Base-by-base conservation (phyloP, 305 asterid genomes). In the Solanum hybrid region DNA sequence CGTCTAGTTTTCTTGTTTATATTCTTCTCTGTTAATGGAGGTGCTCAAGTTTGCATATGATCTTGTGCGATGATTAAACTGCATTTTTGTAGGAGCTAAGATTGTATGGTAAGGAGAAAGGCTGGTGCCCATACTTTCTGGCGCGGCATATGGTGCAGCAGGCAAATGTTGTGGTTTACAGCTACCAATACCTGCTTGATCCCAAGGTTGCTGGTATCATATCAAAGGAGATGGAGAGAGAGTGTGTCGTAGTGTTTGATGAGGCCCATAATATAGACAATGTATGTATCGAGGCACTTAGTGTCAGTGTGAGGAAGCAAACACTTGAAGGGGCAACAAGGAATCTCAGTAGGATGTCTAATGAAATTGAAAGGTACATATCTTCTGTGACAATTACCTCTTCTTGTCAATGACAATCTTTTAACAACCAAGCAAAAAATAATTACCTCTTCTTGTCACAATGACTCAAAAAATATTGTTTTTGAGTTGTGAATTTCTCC, bases 211-310 rank as follows among this genome's bases (percentile, higher is more conserved):
- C 99, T 4, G 97, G 97, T 88, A 94, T 97, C 90, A 97, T 97
- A 93, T 97, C 99, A 7, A 97, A 96, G 92, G 99, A 97, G 95
- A 97, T 97, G 99, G 98, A 96, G 93, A 96, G 95, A 90, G 99
- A 96, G 94, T 91, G 96, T 60, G 99, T 97, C 77, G 99, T 97
- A 88, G 99, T 97, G 91, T 97, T 97, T 92, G 99, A 97, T 87
- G 99, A 97, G 95, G 99, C 99, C 76, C 99, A 97, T 92, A 97
- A 97, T 90, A 97, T 97, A 64, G 99, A 97, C 92, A 97, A 95
- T 94, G 99, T 97, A 88, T 97, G 99, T 90, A 97, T 97, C 24
- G 99, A 97, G 92, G 99, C 99, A 73, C 96, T 97, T 64, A 97
- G 99, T 91, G 99, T 97, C 72, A 97, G 98, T 89, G 98, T 97